These are phyloP conservation scores for Aspergillus affinis DNA, from an alignment of 495 filamentous ascomycete species.

Conservation along the genomic window DNA sequence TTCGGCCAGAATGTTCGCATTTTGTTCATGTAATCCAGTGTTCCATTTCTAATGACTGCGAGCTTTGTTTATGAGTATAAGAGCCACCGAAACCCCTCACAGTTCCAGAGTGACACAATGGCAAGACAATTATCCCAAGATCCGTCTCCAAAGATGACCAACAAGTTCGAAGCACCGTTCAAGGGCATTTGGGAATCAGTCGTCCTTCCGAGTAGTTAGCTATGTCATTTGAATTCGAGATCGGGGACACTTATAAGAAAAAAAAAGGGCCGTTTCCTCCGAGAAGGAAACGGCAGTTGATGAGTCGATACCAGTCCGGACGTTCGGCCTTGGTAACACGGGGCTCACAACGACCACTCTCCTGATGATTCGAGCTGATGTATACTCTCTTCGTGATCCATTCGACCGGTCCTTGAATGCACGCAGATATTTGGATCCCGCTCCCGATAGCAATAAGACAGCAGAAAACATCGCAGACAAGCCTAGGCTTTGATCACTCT, in stretches of 20 bases:
- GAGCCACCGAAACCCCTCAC: too few species aligned
- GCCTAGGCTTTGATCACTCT: slow-evolving; percentile 95
- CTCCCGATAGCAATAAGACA: slow-evolving; percentile 11
- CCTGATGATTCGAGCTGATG: slow-evolving; percentile 16
- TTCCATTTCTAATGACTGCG: too few species aligned
- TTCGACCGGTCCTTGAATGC: slow-evolving; percentile 17
- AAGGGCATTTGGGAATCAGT: neutral
- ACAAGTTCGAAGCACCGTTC: neutral
- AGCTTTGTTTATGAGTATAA: too few species aligned
- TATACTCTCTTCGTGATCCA: slow-evolving; percentile 33
- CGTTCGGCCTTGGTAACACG: slow-evolving; percentile 30
- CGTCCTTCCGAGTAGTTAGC: slow-evolving; percentile 29
- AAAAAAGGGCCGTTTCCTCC: slow-evolving; percentile 58
- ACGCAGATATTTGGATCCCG: slow-evolving; percentile 8
- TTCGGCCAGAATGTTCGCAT: too few species aligned
- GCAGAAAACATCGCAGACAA: slow-evolving; percentile 61
- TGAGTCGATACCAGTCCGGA: slow-evolving; percentile 13
- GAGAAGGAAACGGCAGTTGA: slow-evolving; percentile 39
- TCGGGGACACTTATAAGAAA: slow-evolving; percentile 59
- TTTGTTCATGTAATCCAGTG: too few species aligned
- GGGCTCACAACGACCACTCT: slow-evolving; percentile 38
- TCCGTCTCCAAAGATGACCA: neutral
- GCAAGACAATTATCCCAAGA: too few species aligned
- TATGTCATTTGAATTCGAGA: slow-evolving; percentile 12
- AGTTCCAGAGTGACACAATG: too few species aligned